These are phyloP conservation scores for Passiflora organensis DNA, from an alignment of 345 rosid genomes.

Conservation along the genomic window DNA sequence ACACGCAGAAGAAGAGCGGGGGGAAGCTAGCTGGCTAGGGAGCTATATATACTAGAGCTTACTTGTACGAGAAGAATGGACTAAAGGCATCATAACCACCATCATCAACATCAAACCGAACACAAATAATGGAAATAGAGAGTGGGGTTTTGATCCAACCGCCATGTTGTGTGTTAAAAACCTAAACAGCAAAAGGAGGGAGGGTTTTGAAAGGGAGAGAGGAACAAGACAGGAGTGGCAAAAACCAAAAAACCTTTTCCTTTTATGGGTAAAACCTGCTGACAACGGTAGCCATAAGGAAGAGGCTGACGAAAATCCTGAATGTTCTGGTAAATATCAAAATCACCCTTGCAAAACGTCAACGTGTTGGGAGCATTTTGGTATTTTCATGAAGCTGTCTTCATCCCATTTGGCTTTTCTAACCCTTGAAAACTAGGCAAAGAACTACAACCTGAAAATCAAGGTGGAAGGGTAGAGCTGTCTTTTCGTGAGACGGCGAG, in stretches of 20 bases:
- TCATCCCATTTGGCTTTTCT: too few relatives aligned
- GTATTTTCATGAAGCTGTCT: too few relatives aligned
- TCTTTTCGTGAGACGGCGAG: too few relatives aligned
- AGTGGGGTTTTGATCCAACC: background rate
- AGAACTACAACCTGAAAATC: too few relatives aligned
- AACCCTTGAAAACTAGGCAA: too few relatives aligned
- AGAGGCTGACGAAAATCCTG: background rate
- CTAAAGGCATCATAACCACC: conserved; percentile 13
- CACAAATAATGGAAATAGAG: too few relatives aligned
- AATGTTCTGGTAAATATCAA: background rate
- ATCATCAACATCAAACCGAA: conserved; percentile 11
- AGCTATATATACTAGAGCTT: background rate
- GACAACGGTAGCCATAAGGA: background rate
- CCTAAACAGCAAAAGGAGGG: background rate
- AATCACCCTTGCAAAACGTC: background rate
- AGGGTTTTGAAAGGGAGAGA: background rate
- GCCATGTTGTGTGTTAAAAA: background rate
- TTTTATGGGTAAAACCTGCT: background rate
- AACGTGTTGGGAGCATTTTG: too few relatives aligned
- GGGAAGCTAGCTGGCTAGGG: background rate
- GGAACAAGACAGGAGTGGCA: background rate
- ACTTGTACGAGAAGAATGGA: conserved; percentile 26
- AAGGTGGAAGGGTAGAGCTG: too few relatives aligned
- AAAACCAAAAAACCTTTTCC: background rate
- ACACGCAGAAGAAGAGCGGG: background rate